Conservation (phyloP, 2,329 filamentous ascomycete genomes). For the Cladophialophora immunda region DNA sequence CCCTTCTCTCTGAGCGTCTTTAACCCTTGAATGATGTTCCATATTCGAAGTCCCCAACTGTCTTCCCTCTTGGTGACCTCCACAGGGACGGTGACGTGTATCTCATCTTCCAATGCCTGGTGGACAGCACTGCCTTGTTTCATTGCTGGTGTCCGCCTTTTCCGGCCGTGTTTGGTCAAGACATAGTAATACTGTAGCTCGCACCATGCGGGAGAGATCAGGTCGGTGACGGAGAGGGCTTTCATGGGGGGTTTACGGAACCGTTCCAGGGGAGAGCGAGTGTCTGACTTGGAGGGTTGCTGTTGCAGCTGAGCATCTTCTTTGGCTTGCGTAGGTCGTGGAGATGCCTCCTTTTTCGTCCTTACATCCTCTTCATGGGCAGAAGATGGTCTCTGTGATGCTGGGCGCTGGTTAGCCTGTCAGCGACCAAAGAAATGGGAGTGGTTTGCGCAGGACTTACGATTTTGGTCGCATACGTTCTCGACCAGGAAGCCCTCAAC, state of each 20-base stretch:
- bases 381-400: slow-evolving; percentile 28
- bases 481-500: slow-evolving; percentile 2
- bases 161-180: slow-evolving; percentile 78
- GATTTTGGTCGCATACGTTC: slow-evolving; percentile 36
- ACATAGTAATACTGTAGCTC: slow-evolving; percentile 93
- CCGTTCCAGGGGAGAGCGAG: slow-evolving; percentile 73
- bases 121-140: slow-evolving; percentile 81
- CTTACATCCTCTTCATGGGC: slow-evolving; percentile 15
- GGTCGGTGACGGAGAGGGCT: slow-evolving; percentile 84
- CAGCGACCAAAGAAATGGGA: slow-evolving; percentile 57
- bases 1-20: slow-evolving; percentile 75
- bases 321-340: slow-evolving; percentile 27
- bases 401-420: slow-evolving; percentile 42
- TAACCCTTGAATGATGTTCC: slow-evolving; percentile 90
- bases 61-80: slow-evolving; percentile 80
- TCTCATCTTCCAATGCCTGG: slow-evolving; percentile 81
- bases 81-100: slow-evolving; percentile 79
- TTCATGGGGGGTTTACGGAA: slow-evolving; percentile 82
- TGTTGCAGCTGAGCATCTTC: slow-evolving; percentile 18
- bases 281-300: slow-evolving; percentile 48
- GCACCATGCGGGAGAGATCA: slow-evolving; percentile 92
- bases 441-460: slow-evolving; percentile 28
- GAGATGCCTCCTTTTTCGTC: slow-evolving; percentile 22
- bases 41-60: slow-evolving; percentile 79
- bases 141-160: slow-evolving; percentile 82